Conservation (phyloP, 2,329 filamentous ascomycete genomes). For the Ambrosiella beaveri region DNA sequence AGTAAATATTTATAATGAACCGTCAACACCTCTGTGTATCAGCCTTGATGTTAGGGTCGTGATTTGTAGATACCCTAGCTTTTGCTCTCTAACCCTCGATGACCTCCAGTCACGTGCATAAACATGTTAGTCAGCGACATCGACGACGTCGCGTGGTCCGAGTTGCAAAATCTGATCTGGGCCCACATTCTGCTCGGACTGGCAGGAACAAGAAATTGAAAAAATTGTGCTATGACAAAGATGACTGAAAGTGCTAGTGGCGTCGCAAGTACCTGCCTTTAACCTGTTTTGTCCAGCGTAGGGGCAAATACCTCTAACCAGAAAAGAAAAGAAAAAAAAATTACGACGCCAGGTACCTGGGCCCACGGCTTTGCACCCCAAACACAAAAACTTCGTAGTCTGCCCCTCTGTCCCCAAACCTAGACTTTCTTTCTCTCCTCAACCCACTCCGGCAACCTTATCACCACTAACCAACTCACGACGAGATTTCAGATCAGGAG, state of each 20-base stretch:
- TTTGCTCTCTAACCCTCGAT: no score
- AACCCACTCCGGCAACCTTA: slow-evolving; percentile 28
- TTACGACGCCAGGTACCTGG: neutral
- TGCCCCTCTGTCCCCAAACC: slow-evolving; percentile 13
- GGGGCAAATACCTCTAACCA: neutral
- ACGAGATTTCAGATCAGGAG: slow-evolving; percentile 35
- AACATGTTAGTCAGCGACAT: no score
- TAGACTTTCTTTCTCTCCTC: slow-evolving; percentile 24
- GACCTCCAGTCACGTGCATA: no score
- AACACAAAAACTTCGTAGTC: slow-evolving; percentile 3
- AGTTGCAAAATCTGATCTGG: neutral
- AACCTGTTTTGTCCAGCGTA: slow-evolving; percentile 1
- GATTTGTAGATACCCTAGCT: no score
- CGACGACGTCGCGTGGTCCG: neutral
- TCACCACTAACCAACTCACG: slow-evolving; percentile 25
- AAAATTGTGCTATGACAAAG: neutral
- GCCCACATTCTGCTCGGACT: neutral
- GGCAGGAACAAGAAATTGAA: neutral
- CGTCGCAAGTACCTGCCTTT: slow-evolving; percentile 5
- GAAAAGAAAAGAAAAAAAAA: neutral
- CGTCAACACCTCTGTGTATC: no score
- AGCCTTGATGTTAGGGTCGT: no score
- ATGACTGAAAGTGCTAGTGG: neutral
- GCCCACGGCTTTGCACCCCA: neutral
- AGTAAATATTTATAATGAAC: no score